Percentiles rank a stretch among this genome's conserved stretches.
These are phyloP conservation scores for Pulveroboletus sp. DNA, from an alignment of 768 basidiomycete genomes.

Conservation along the genomic window DNA sequence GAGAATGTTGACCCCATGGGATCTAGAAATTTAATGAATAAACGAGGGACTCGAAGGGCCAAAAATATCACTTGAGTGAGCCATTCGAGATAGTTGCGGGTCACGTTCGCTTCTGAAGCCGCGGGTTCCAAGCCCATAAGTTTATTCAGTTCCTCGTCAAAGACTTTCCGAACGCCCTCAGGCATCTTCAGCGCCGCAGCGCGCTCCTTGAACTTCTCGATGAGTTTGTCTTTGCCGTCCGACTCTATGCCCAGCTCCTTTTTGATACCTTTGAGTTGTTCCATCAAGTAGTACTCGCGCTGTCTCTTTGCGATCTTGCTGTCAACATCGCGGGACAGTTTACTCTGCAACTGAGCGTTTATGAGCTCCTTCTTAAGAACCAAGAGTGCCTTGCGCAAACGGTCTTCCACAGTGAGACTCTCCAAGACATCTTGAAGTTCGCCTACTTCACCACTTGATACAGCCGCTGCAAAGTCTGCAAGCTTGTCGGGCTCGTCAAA, in stretches of 20 bases:
- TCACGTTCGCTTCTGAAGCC: slow-evolving; percentile 91
- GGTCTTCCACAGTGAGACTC: slow-evolving; percentile 79
- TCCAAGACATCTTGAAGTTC: slow-evolving; percentile 95
- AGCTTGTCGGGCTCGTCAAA: slow-evolving; percentile 98
- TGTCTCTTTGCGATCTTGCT: slow-evolving; percentile 93
- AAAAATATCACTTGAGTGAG: slow-evolving; percentile 61
- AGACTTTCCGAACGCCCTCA: slow-evolving; percentile 84
- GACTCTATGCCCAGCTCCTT: slow-evolving; percentile 95
- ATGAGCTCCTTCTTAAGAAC: slow-evolving; percentile 98
- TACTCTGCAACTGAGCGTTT: slow-evolving; percentile 92
- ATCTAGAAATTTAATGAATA: slow-evolving; percentile 47
- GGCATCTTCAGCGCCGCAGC: slow-evolving; percentile 86
- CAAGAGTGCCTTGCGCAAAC: slow-evolving; percentile 84
- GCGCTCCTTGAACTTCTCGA: slow-evolving; percentile 88
- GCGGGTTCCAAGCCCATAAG: slow-evolving; percentile 86
- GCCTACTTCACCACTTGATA: slow-evolving; percentile 86
- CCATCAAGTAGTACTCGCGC: slow-evolving; percentile 94
- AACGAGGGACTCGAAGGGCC: background rate
- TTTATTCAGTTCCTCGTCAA: slow-evolving; percentile 94
- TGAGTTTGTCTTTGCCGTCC: slow-evolving; percentile 91
- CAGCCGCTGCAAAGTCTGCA: slow-evolving; percentile 96
- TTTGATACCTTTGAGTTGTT: slow-evolving; percentile 95
- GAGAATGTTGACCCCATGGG: slow-evolving; percentile 94
- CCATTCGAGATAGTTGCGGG: slow-evolving; percentile 94
- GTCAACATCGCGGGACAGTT: slow-evolving; percentile 91